These are phyloP conservation scores for Psilocybe mexicana DNA, from an alignment of 1,284 basidiomycete species.

Conservation along the genomic window DNA sequence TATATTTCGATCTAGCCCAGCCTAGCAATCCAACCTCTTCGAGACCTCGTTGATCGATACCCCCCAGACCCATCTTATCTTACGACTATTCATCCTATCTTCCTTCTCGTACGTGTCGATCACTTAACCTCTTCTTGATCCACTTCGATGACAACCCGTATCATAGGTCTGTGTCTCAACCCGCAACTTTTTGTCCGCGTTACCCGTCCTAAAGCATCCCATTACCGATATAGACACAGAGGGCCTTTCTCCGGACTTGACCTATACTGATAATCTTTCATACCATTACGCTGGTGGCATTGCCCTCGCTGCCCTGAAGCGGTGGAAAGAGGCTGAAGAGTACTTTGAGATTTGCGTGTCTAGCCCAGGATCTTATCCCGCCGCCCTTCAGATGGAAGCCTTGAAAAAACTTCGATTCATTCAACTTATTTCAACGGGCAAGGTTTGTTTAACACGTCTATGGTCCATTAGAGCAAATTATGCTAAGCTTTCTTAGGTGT, in stretches of 20 bases:
- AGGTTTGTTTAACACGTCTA: constrained; percentile 39
- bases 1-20: constrained; percentile 31
- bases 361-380: constrained; percentile 64
- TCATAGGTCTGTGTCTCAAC: constrained; percentile 46
- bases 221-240: constrained; percentile 57
- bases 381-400: constrained; percentile 81
- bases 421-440: constrained; percentile 73
- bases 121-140: background rate
- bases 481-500: constrained; percentile 37
- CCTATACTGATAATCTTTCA: constrained; percentile 72
- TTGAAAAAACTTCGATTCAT: constrained; percentile 79
- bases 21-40: constrained; percentile 57
- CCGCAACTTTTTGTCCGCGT: constrained; percentile 50
- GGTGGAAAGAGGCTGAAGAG: constrained; percentile 67
- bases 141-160: constrained; percentile 29
- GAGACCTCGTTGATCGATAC: constrained; percentile 60
- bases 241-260: constrained; percentile 50
- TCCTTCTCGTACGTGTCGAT: constrained; percentile 43
- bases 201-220: constrained; percentile 57
- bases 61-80: constrained; percentile 56
- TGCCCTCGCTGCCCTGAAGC: constrained; percentile 58
- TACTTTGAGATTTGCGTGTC: constrained; percentile 78
- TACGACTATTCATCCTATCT: constrained; percentile 68
- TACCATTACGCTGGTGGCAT: constrained; percentile 80
- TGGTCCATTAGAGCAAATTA: background rate